A percentile compares a stretch with the other conserved stretches of the same genome.
phyloP scores from a whole-genome alignment of 2,329 filamentous ascomycete species.

The Botryotinia narcissicola region DNA sequence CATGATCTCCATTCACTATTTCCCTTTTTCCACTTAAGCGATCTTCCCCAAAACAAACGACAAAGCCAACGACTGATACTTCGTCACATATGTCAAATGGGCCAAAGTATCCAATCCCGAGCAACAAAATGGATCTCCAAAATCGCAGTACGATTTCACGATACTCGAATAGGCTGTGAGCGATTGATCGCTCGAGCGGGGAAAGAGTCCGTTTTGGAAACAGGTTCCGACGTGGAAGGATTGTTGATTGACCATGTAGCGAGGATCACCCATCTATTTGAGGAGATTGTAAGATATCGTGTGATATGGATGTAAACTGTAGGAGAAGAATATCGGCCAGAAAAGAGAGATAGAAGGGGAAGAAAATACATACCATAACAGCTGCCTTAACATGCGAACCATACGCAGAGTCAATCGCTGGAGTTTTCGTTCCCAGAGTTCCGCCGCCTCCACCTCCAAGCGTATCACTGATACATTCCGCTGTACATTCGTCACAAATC shows the following conservation, averaged over 20 bases:
- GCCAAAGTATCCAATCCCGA: not conserved
- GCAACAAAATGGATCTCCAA: constrained; percentile 7
- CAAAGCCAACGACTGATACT: not conserved
- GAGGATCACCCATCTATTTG: constrained; percentile 2
- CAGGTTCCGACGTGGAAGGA: constrained; percentile 8
- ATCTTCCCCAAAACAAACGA: constrained; percentile 6
- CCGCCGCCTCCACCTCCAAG: not conserved
- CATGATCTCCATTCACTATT: not conserved
- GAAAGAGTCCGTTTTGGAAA: constrained; percentile 13
- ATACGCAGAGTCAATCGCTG: not conserved
- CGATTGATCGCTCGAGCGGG: constrained; percentile 1
- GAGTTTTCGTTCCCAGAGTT: not conserved
- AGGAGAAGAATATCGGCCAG: accelerated
- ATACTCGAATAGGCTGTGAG: not conserved
- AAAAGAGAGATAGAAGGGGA: not conserved
- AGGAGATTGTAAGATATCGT: not conserved
- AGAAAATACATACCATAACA: not conserved
- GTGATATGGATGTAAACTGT: not conserved
- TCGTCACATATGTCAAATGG: not conserved
- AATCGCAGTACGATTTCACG: constrained; percentile 4
- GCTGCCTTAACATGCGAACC: not conserved
- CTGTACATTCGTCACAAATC: not conserved
- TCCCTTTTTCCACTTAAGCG: not conserved
- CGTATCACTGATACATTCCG: constrained; percentile 8
- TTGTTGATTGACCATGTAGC: not conserved